phyloP scores from a whole-genome alignment of 176 grass and related monocot genomes.

The Oryza rufipogon region DNA sequence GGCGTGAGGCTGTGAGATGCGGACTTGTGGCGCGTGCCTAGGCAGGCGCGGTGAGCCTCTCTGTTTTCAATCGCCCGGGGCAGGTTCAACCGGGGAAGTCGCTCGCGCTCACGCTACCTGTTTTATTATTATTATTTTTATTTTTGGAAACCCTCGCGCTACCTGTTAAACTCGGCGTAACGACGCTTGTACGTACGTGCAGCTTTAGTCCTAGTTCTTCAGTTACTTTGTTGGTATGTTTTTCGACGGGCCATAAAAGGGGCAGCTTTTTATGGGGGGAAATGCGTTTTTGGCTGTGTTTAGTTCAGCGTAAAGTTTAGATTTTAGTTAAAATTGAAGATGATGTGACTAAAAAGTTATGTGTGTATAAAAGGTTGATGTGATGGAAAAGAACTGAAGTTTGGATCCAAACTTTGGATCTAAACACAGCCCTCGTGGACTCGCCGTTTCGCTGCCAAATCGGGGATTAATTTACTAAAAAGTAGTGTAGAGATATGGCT shows the following conservation, averaged over 20 bases:
- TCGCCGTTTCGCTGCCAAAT: neutral
- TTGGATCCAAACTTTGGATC: too few relatives aligned
- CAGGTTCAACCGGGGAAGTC: neutral
- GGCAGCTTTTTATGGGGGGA: neutral
- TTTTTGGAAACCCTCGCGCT: neutral
- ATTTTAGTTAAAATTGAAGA: too few relatives aligned
- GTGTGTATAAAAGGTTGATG: too few relatives aligned
- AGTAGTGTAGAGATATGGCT: neutral
- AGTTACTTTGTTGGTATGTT: neutral
- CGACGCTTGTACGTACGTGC: neutral
- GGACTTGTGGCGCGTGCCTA: neutral
- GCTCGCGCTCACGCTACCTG: too few relatives aligned
- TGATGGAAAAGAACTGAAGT: too few relatives aligned
- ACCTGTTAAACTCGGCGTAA: neutral
- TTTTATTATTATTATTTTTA: too few relatives aligned
- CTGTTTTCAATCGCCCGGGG: neutral
- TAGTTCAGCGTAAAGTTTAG: too few relatives aligned
- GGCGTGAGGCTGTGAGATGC: too few relatives aligned
- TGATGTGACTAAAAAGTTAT: too few relatives aligned
- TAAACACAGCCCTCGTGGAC: too few relatives aligned
- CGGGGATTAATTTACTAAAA: neutral
- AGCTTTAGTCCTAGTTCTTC: neutral
- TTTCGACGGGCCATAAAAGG: constrained; percentile 3
- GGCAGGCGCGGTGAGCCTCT: neutral
- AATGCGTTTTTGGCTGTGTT: neutral